Evolutionary conservation across 2,329 filamentous ascomycete species (phyloP).

Genomic region (Exophiala sp.): DNA sequence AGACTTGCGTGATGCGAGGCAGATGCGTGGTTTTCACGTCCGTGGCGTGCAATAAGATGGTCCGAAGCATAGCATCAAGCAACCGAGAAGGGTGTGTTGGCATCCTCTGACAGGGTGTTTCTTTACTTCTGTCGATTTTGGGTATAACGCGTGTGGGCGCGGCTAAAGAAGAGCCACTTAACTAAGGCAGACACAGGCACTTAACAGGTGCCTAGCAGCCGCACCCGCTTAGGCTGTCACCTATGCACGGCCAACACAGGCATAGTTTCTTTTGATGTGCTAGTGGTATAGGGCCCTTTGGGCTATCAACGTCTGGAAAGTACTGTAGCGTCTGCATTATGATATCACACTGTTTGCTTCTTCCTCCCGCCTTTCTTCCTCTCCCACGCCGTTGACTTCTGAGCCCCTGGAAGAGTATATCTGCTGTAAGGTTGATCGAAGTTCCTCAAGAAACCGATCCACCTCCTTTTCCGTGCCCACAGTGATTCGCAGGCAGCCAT

Average conservation of each 20-base stretch:
- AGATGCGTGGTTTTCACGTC: not conserved
- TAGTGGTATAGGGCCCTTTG: no score
- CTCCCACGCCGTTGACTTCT: constrained; percentile 37
- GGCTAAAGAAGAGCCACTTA: not conserved
- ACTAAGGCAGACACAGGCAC: not conserved
- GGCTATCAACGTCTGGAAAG: no score
- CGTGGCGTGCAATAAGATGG: not conserved
- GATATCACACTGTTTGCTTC: constrained; percentile 43
- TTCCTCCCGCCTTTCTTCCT: constrained; percentile 42
- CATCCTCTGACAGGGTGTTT: constrained; percentile 16
- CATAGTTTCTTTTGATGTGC: no score
- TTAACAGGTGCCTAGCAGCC: no score
- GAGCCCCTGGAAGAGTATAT: constrained; percentile 39
- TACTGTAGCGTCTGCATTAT: constrained; percentile 30
- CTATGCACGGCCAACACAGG: not conserved
- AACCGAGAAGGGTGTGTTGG: constrained; percentile 15
- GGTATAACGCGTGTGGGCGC: constrained; percentile 11
- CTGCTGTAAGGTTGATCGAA: constrained; percentile 50
- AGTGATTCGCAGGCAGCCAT: constrained; percentile 84
- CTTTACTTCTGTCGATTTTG: constrained; percentile 20
- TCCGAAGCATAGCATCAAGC: not conserved
- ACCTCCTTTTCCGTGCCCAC: constrained; percentile 87
- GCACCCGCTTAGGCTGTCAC: not conserved
- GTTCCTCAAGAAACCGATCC: constrained; percentile 65
- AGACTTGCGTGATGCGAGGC: constrained; percentile 8